These are phyloP conservation scores for Thuidium tamariscinum DNA, from an alignment of 225 moss, liverwort and hornwort genomes.

Conservation along the genomic window DNA sequence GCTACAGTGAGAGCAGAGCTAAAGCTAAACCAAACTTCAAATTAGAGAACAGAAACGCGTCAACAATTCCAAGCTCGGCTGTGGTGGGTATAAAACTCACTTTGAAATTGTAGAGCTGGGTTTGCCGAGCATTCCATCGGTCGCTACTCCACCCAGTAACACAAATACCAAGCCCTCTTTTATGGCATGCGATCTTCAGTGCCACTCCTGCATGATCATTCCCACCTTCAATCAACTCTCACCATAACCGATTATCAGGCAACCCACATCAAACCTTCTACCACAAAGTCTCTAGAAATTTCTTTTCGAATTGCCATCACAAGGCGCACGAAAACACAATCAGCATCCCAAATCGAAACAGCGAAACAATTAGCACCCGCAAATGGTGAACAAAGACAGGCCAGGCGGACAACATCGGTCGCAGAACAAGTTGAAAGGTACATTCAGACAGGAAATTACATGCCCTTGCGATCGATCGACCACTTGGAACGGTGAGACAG, in stretches of 20 bases:
- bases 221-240: neutral
- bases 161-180: neutral
- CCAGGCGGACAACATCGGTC: neutral
- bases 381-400: neutral
- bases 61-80: neutral
- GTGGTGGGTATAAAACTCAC: neutral
- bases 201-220: neutral
- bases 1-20: neutral
- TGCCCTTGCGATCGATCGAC: neutral
- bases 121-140: neutral
- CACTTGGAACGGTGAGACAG: neutral
- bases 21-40: neutral
- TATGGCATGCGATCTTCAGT: neutral
- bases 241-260: neutral
- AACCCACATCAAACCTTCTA: neutral
- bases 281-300: neutral
- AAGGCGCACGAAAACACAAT: neutral
- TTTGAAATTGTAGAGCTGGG: neutral
- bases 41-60: neutral
- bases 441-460: neutral
- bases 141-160: neutral
- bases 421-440: neutral
- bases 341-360: neutral
- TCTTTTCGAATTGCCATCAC: neutral
- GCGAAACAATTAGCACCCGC: neutral